Conservation (phyloP, 768 basidiomycete species). For the Macrolepiota dolichaula region DNA sequence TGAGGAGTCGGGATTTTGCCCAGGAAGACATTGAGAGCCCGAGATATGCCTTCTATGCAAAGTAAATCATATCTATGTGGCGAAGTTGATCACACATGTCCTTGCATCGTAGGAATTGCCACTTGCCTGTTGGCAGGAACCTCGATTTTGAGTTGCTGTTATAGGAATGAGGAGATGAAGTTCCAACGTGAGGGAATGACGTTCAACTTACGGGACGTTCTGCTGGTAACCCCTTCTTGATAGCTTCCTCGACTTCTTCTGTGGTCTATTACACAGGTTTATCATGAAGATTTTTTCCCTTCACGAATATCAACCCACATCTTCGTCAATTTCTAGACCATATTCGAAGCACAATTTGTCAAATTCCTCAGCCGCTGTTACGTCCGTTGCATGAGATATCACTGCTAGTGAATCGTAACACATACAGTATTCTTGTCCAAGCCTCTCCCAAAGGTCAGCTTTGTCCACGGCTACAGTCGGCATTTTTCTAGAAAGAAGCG, state of each 20-base stretch:
- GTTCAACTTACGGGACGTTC: constrained; percentile 67
- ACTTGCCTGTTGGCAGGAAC: constrained; percentile 91
- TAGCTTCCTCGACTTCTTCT: constrained; percentile 75
- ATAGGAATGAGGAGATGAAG: constrained; percentile 3
- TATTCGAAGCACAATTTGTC: constrained; percentile 96
- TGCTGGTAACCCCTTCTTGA: constrained; percentile 79
- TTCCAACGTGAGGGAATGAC: neutral
- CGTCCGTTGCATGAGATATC: constrained; percentile 10
- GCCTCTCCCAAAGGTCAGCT: constrained; percentile 85
- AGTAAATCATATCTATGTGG: constrained; percentile 86
- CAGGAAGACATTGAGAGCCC: constrained; percentile 82
- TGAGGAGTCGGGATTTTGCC: constrained; percentile 60
- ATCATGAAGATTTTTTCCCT: neutral
- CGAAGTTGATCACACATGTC: neutral
- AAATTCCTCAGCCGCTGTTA: constrained; percentile 86
- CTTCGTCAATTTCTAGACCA: constrained; percentile 96
- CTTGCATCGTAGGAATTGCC: neutral
- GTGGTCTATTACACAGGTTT: constrained; percentile 62
- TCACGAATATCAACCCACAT: constrained; percentile 53
- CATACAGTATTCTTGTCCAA: constrained; percentile 81
- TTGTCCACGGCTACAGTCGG: constrained; percentile 97
- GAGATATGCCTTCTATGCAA: constrained; percentile 93
- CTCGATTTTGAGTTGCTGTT: constrained; percentile 96
- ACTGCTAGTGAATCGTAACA: neutral
- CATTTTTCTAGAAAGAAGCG: constrained; percentile 42